phyloP scores from a whole-genome alignment of 2,329 filamentous ascomycete genomes.

The Colletotrichum lupini region DNA sequence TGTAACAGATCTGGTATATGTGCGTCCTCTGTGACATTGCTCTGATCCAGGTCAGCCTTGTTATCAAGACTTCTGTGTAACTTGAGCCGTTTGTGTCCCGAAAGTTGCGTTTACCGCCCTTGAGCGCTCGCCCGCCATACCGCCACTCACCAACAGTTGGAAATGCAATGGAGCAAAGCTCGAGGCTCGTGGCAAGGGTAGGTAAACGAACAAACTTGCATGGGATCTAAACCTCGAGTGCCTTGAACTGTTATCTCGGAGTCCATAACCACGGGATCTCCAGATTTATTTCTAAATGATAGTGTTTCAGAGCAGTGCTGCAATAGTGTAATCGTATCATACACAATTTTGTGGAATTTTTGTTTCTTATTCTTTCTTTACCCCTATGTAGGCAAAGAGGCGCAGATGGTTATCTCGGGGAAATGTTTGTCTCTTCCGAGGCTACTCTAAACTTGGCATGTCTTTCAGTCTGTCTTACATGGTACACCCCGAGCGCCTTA shows the following conservation, averaged over 20 bases:
- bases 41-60: background rate
- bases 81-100: background rate
- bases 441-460: too few relatives aligned
- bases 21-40: background rate
- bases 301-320: too few relatives aligned
- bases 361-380: too few relatives aligned
- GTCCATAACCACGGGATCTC: too few relatives aligned
- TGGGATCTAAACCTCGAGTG: background rate
- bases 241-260: background rate
- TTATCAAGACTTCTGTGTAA: background rate
- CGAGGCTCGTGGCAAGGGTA: background rate
- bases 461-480: too few relatives aligned
- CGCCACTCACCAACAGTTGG: background rate
- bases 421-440: too few relatives aligned
- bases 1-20: background rate
- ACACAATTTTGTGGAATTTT: too few relatives aligned
- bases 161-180: background rate
- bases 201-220: background rate
- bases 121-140: background rate
- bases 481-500: too few relatives aligned
- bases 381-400: too few relatives aligned
- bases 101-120: background rate
- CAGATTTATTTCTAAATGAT: too few relatives aligned
- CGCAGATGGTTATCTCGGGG: too few relatives aligned
- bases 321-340: too few relatives aligned